Evolutionary conservation across 2,329 filamentous ascomycete species (phyloP).

Genomic region (Knufia petricola): DNA sequence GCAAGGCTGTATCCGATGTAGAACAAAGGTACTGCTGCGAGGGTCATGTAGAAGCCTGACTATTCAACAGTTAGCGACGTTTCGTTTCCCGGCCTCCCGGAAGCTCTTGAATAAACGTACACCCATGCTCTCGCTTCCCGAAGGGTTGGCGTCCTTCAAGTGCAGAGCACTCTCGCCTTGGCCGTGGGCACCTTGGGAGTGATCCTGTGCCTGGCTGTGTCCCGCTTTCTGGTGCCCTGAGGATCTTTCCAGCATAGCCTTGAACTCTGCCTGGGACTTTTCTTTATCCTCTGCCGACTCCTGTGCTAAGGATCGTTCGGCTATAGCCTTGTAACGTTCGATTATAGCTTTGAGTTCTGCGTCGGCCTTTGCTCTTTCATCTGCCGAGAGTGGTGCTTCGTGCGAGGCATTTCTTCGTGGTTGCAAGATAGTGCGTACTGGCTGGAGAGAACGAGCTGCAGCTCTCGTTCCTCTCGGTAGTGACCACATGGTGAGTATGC

Average conservation of each 20-base stretch:
- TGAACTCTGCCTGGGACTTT: too few relatives aligned
- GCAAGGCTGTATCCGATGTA: constrained; percentile 35
- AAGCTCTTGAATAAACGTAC: constrained; percentile 28
- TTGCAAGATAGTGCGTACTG: constrained; percentile 19
- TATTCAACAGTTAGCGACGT: constrained; percentile 24
- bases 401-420: constrained; percentile 37
- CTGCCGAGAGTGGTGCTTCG: too few relatives aligned
- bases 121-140: constrained; percentile 38
- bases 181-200: constrained; percentile 26
- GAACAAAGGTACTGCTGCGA: constrained; percentile 34
- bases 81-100: constrained; percentile 10
- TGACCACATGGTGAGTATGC: constrained; percentile 17
- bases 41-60: constrained; percentile 39
- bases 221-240: too few relatives aligned
- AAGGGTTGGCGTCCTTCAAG: constrained; percentile 24
- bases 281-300: too few relatives aligned
- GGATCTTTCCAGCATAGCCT: too few relatives aligned
- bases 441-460: constrained; percentile 21
- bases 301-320: too few relatives aligned
- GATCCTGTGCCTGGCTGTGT: too few relatives aligned
- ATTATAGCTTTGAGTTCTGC: too few relatives aligned
- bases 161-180: constrained; percentile 26
- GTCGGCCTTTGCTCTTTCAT: too few relatives aligned
- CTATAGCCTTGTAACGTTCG: too few relatives aligned
- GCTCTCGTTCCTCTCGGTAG: constrained; percentile 22